phyloP scores from a whole-genome alignment of 2,329 filamentous ascomycete genomes.

The Grosmannia clavigera region DNA sequence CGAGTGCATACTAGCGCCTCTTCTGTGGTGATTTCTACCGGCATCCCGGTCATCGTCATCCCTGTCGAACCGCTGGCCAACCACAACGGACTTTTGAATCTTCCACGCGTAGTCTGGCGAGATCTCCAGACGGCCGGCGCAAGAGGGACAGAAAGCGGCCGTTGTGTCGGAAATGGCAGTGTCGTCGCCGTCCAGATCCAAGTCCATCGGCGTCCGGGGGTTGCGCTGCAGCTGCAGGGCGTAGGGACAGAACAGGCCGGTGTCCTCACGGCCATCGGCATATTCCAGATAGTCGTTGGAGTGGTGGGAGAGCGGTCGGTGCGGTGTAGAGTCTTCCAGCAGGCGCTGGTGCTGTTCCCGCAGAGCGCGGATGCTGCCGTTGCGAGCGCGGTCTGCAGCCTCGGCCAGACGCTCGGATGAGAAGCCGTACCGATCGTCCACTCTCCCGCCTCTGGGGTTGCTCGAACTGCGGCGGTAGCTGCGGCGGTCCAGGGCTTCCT shows the following conservation, averaged over 20 bases:
- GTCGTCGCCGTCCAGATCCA: slow-evolving; percentile 12
- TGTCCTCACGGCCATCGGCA: slow-evolving; percentile 7
- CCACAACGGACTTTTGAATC: slow-evolving; percentile 15
- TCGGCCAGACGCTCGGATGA: slow-evolving; percentile 15
- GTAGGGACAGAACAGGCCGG: slow-evolving; percentile 20
- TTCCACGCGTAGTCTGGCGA: slow-evolving; percentile 19
- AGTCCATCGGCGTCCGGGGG: slow-evolving; percentile 10
- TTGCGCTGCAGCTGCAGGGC: slow-evolving; percentile 19
- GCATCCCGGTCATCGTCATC: background rate
- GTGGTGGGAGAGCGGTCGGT: slow-evolving; percentile 12
- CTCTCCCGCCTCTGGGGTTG: background rate
- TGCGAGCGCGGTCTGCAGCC: slow-evolving; percentile 21
- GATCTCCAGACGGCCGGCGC: slow-evolving; percentile 14
- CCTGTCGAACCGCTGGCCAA: background rate
- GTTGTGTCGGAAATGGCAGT: background rate
- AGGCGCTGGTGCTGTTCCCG: slow-evolving; percentile 22
- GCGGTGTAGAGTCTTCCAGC: slow-evolving; percentile 9
- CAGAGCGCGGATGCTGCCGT: slow-evolving; percentile 23
- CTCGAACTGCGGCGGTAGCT: slow-evolving; percentile 16
- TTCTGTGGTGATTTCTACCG: background rate
- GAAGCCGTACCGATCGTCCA: slow-evolving; percentile 10
- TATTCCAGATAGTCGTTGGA: background rate
- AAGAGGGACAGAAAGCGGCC: slow-evolving; percentile 15
- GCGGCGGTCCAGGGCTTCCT: slow-evolving; percentile 19
- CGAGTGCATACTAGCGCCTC: background rate